Conservation (phyloP, 2,329 filamentous ascomycete genomes). For the Clonostachys solani region DNA sequence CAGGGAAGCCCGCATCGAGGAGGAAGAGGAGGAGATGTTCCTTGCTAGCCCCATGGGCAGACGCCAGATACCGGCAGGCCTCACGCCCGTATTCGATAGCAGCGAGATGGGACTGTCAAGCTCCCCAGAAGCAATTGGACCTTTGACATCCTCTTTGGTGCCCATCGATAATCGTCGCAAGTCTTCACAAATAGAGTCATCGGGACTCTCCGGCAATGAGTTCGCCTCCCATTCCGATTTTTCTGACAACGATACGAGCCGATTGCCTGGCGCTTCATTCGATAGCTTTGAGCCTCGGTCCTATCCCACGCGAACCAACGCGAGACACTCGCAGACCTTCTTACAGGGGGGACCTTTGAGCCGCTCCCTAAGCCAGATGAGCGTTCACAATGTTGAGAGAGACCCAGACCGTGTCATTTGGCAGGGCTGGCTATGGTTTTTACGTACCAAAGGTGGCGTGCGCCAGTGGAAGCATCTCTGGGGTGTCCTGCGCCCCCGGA, state of each 20-base stretch:
- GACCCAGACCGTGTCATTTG: slow-evolving; percentile 89
- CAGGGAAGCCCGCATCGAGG: slow-evolving; percentile 75
- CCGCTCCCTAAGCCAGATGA: slow-evolving; percentile 1
- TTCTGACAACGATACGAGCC: slow-evolving; percentile 61
- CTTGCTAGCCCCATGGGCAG: slow-evolving; percentile 60
- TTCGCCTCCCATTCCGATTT: slow-evolving; percentile 82
- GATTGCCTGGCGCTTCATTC: slow-evolving; percentile 43
- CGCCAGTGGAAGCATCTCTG: slow-evolving; percentile 94
- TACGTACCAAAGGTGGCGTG: slow-evolving; percentile 78
- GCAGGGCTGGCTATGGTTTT: slow-evolving; percentile 83
- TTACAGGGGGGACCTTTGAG: slow-evolving; percentile 41
- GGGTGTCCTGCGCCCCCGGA: slow-evolving; percentile 83
- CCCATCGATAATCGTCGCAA: slow-evolving; percentile 37
- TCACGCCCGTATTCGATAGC: slow-evolving; percentile 15
- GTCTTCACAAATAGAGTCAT: slow-evolving; percentile 62
- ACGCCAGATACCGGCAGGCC: slow-evolving; percentile 32
- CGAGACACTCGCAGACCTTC: slow-evolving; percentile 38
- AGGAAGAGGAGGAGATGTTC: slow-evolving; percentile 82
- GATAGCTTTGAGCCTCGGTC: slow-evolving; percentile 28
- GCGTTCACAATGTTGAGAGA: slow-evolving; percentile 36
- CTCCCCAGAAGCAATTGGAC: slow-evolving; percentile 52
- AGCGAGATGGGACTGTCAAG: slow-evolving; percentile 47
- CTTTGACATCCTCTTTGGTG: slow-evolving; percentile 6
- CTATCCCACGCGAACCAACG: slow-evolving; percentile 3
- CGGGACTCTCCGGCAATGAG: slow-evolving; percentile 58